Conservation (phyloP, 345 rosid species). For the Hevea brasiliensis region DNA sequence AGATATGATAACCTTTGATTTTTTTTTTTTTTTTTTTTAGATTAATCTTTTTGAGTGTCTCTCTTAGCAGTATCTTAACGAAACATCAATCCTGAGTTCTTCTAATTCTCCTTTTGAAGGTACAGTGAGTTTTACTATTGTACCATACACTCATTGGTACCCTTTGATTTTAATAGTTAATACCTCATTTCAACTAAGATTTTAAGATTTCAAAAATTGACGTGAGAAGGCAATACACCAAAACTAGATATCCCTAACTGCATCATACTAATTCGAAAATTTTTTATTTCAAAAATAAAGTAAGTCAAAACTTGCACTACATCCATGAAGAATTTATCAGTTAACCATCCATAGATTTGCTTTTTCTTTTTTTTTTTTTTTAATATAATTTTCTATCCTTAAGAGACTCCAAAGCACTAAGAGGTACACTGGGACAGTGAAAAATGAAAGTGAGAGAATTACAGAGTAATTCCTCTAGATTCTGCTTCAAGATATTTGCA, state of each 20-base stretch:
- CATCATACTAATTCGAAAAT: background rate
- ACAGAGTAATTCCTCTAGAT: conserved; percentile 56
- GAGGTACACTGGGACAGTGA: background rate
- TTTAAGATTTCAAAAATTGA: background rate
- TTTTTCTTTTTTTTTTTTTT: background rate
- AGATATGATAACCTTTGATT: too few species aligned
- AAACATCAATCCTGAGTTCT: too few species aligned
- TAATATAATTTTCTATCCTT: background rate
- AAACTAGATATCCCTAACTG: background rate
- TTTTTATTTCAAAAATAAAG: background rate
- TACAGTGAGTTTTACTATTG: too few species aligned
- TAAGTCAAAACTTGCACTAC: conserved; percentile 11
- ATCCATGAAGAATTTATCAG: background rate
- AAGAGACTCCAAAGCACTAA: background rate
- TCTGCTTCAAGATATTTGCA: conserved; percentile 95
- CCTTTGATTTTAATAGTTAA: too few species aligned
- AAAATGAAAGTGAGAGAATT: conserved; percentile 11
- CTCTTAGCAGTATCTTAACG: too few species aligned
- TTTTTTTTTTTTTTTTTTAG: too few species aligned
- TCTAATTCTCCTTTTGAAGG: too few species aligned
- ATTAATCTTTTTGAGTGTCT: too few species aligned
- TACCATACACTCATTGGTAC: too few species aligned
- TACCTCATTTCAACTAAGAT: too few species aligned
- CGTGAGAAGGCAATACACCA: background rate
- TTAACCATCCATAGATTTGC: background rate